Conservation (phyloP, 495 filamentous ascomycete genomes). For the Penicillium bialowiezense region DNA sequence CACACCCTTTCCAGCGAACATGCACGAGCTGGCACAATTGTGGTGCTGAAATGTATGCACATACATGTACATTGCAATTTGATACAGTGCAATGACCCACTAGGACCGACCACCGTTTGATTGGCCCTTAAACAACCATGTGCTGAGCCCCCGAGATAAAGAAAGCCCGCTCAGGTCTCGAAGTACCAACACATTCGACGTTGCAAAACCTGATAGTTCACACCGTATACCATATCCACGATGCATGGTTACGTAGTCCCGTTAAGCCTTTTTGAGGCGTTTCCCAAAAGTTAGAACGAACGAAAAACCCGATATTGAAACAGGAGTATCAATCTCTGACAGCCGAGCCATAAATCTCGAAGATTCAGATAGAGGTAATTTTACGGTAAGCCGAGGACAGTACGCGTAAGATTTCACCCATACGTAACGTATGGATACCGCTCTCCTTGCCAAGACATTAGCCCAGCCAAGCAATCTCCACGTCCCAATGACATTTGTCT, state of each 20-base stretch:
- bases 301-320: neutral
- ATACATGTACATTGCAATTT: no score
- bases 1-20: neutral
- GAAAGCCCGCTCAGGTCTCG: neutral
- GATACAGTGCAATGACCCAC: neutral
- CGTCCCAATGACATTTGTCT: constrained; percentile 2
- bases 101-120: neutral
- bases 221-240: no score
- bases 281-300: neutral
- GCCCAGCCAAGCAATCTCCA: constrained; percentile 12
- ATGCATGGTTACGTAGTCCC: neutral
- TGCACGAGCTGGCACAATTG: neutral
- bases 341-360: neutral
- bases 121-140: neutral
- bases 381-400: neutral
- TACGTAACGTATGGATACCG: neutral
- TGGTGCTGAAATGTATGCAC: neutral
- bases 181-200: neutral
- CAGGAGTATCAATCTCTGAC: neutral
- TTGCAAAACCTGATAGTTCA: no score
- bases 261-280: neutral
- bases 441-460: constrained; percentile 16
- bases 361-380: neutral
- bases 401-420: neutral
- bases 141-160: neutral